Evolutionary conservation across 257 asterid genomes (phyloP).

Genomic region (Schizonepeta tenuifolia): DNA sequence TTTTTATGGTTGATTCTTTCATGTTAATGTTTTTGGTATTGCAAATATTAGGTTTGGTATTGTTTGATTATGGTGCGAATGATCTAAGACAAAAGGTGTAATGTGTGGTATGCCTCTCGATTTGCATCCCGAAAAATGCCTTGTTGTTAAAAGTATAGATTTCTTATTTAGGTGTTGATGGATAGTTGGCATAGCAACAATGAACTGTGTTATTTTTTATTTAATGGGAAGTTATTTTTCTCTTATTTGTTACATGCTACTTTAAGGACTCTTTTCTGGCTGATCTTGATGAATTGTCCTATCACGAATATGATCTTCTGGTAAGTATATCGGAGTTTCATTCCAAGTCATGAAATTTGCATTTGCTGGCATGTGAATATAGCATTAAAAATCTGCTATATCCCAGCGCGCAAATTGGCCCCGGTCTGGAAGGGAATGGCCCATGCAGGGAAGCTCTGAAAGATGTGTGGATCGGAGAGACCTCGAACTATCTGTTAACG

Average conservation of each 20-base stretch:
- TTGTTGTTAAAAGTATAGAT: too few species aligned
- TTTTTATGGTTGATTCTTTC: too few species aligned
- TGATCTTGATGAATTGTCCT: constrained; percentile 94
- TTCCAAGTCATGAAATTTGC: background rate
- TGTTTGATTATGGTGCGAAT: too few species aligned
- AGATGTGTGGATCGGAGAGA: constrained; percentile 42
- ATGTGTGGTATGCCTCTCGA: too few species aligned
- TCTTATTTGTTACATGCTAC: constrained; percentile 69
- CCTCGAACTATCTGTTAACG: constrained; percentile 37
- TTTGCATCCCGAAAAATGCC: too few species aligned
- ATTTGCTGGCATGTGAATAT: background rate
- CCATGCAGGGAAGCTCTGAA: constrained; percentile 37
- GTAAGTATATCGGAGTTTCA: constrained; percentile 47
- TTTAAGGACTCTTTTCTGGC: constrained; percentile 93
- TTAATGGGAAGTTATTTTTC: background rate
- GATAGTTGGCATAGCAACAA: too few species aligned
- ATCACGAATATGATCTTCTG: constrained; percentile 76
- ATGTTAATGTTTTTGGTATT: too few species aligned
- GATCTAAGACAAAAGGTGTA: too few species aligned
- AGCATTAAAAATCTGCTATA: constrained; percentile 41
- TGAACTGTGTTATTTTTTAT: too few species aligned
- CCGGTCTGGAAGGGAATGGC: too few species aligned
- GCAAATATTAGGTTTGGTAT: too few species aligned
- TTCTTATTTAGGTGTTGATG: too few species aligned
- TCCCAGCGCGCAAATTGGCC: constrained; percentile 46